Base-by-base conservation (phyloP, 768 basidiomycete species). In the Russula sp. region DNA sequence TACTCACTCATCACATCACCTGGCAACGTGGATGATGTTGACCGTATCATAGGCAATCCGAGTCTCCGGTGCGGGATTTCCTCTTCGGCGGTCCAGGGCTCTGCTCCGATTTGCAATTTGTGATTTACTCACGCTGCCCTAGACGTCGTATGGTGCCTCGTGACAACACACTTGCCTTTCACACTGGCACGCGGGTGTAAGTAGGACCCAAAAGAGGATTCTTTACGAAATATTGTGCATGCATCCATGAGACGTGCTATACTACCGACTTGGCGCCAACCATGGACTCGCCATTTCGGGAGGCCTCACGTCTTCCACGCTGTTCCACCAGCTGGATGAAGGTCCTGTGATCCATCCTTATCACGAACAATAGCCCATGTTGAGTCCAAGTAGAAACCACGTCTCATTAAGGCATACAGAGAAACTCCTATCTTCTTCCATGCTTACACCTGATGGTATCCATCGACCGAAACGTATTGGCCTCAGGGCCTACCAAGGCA, bases 381-480 rank as follows among this genome's bases (percentile, higher is more conserved):
- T 61, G 27, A 47, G 40, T 34, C 59, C 35, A 48, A 53, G 35
- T 32, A 49, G 55, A 31, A 31, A 18, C 18, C 27, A 31, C 44
- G 56, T 63, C 50, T 32, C 60, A 49, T 35, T 22, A 51, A 9
- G 27, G 34, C 49, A 18, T 34, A 31, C 6, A 11, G 40, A 22
- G 22, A 22, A 50, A 22, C 49, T 57, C 49, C 40, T 62, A 52
- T 51, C 9, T 40, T 20, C n/a, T n/a, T 51, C 57, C 56, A 53
- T 31, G 56, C 35, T 35, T 6, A 13, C 31, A 9, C 56, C 49
- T 57, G 50, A 35, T 63, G 56, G 62, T 39, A 18, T 22, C 16
- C 18, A 27, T n/a, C 11, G 10, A 34, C 22, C 1, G 2, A 31
- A 45, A 6, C 8, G 52, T 34, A 32, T 50, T 18, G 16, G 18